These are phyloP conservation scores for Nemania diffusa DNA, from an alignment of 2,329 filamentous ascomycete species.

Conservation along the genomic window DNA sequence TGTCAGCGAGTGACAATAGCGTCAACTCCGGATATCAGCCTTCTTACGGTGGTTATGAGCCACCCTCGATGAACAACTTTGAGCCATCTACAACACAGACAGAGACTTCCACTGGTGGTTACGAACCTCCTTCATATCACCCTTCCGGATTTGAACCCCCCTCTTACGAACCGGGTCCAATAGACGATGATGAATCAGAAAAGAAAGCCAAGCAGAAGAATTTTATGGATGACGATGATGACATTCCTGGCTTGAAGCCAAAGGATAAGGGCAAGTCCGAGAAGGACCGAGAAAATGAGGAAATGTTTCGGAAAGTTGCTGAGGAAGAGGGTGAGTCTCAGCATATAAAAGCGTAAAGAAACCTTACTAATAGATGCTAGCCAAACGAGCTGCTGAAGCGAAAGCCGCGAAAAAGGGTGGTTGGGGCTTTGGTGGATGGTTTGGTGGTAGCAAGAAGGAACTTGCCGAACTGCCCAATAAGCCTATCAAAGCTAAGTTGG, in stretches of 20 bases:
- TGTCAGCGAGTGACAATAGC: slow-evolving; percentile 30
- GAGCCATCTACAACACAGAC: slow-evolving; percentile 46
- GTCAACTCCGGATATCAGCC: slow-evolving; percentile 55
- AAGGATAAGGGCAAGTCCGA: slow-evolving; percentile 71
- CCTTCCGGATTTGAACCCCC: slow-evolving; percentile 68
- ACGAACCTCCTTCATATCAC: slow-evolving; percentile 71
- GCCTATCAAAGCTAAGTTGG: slow-evolving; percentile 90
- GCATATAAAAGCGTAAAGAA: background rate
- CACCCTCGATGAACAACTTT: slow-evolving; percentile 54
- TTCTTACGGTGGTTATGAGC: slow-evolving; percentile 64
- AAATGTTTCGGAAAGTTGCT: slow-evolving; percentile 85
- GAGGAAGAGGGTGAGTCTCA: slow-evolving; percentile 73
- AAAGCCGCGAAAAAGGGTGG: slow-evolving; percentile 70
- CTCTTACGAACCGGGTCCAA: slow-evolving; percentile 64
- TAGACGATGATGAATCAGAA: slow-evolving; percentile 57
- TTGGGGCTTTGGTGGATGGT: slow-evolving; percentile 89
- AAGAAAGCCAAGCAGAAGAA: slow-evolving; percentile 77
- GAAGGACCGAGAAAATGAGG: slow-evolving; percentile 82
- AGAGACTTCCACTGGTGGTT: slow-evolving; percentile 54
- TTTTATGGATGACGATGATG: slow-evolving; percentile 84
- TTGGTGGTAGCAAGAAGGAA: slow-evolving; percentile 76
- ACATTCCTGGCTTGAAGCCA: slow-evolving; percentile 64
- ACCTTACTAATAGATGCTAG: slow-evolving; percentile 52
- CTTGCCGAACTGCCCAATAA: slow-evolving; percentile 63
- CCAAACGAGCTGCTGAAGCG: slow-evolving; percentile 68